Evolutionary conservation across 805 yeast genomes (phyloP).

Genomic region (Nakazawaea ishiwadae): DNA sequence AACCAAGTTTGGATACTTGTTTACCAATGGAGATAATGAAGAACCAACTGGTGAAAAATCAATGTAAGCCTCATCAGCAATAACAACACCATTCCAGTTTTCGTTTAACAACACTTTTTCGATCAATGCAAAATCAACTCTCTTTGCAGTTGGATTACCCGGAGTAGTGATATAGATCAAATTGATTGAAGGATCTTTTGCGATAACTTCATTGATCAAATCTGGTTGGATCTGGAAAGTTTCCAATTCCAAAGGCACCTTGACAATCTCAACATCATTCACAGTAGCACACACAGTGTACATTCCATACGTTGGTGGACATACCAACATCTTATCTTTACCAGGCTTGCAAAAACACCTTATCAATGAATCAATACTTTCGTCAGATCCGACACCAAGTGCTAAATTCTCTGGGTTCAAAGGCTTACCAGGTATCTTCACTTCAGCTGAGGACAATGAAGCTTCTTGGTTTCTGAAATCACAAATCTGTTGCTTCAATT

Average conservation of each 20-base stretch:
- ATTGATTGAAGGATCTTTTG: constrained; percentile 59
- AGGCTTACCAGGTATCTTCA: constrained; percentile 19
- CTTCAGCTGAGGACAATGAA: constrained; percentile 16
- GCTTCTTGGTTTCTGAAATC: constrained; percentile 62
- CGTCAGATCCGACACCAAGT: constrained; percentile 97
- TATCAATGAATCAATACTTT: constrained; percentile 83
- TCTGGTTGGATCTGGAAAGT: constrained; percentile 61
- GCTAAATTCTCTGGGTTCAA: constrained; percentile 69
- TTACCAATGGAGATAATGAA: constrained; percentile 75
- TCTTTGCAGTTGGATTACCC: constrained; percentile 90
- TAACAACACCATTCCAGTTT: constrained; percentile 70
- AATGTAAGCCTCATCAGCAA: constrained; percentile 92
- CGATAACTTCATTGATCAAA: constrained; percentile 46
- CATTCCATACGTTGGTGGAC: constrained; percentile 99
- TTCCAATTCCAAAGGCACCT: constrained; percentile 67
- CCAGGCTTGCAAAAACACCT: constrained; percentile 83
- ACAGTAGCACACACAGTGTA: constrained; percentile 86
- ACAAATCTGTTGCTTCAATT: constrained; percentile 66
- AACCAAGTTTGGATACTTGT: constrained; percentile 74
- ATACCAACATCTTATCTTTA: constrained; percentile 70
- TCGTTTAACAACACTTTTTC: constrained; percentile 39
- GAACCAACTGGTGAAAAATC: constrained; percentile 72
- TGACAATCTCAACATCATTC: constrained; percentile 76
- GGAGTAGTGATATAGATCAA: constrained; percentile 87
- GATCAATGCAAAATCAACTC: constrained; percentile 46